Base-by-base conservation (phyloP, 495 filamentous ascomycete genomes). In the Hypoxylon subgilvum region DNA sequence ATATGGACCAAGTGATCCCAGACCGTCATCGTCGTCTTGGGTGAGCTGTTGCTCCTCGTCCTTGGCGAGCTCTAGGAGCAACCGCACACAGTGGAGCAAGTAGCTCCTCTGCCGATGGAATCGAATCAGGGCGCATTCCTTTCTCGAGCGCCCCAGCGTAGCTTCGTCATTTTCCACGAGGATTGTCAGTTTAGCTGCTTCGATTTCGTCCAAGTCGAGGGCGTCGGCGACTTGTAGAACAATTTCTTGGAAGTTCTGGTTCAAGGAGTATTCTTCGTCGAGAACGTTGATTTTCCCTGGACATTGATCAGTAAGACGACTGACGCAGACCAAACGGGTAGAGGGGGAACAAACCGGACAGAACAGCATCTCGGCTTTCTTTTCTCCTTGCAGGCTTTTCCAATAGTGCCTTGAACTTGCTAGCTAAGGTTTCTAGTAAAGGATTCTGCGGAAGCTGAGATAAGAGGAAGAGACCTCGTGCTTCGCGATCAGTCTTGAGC, bases 201-300 rank as follows among this genome's bases (percentile, higher is more conserved):
- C 78, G 41, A 96, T 61, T 71, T 99, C 94, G 72, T 99, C 93
- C 21, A 99, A 79, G 61, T 96, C 83, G 46, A 97, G 78, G 18
- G 86, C 86, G 74, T 97, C 93, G 43, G 92, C 90, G 30, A 97
- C 73, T 67, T 89, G 81, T 13, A 92, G 77, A 27, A 86, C 80
- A 48, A 85, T 81, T 70, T 95, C 85, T 70, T 91, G 82, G 70
- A 97, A 97, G 63, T 93, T 86, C 32, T 86, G 78, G 68, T 96
- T 97, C 69, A 97, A 75, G n/a, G 81, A 63, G 69, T 91, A 97
- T 63, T 92, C 84, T 6, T 81, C 80, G 52, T 86, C 86, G 60
- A 82, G 80, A 52, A 94, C 67, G 13, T 74, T 82, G 49, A 97
- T 76, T 63, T 87, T 88, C 17, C 89, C 90, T 92, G 48, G 38